phyloP scores from a whole-genome alignment of 176 grass and related monocot species.

The Urochloa ruziziensis region DNA sequence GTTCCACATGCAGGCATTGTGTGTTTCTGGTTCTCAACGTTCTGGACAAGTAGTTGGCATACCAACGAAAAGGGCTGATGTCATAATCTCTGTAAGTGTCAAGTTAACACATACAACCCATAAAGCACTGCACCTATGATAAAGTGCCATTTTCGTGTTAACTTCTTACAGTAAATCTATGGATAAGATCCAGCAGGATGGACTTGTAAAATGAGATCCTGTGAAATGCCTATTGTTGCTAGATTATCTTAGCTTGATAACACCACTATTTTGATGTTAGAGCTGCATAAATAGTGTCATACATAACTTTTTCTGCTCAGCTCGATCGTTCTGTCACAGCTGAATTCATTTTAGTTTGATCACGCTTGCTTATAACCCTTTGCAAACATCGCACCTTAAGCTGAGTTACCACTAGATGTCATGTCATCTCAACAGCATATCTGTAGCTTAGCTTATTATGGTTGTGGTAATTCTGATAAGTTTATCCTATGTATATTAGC shows the following conservation, averaged over 20 bases:
- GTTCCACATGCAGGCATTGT: constrained; percentile 72
- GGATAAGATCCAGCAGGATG: neutral
- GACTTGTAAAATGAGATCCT: neutral
- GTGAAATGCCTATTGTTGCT: neutral
- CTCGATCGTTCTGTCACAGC: too few relatives aligned
- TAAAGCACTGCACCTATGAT: neutral
- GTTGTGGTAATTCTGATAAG: neutral
- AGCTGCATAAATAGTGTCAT: too few relatives aligned
- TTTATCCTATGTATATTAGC: neutral
- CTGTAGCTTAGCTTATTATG: neutral
- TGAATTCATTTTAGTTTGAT: too few relatives aligned
- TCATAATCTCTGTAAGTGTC: constrained; percentile 87
- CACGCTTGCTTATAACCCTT: neutral
- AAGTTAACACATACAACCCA: neutral
- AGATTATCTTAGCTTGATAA: neutral
- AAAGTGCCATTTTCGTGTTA: neutral
- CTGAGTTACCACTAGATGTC: neutral
- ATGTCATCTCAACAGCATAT: neutral
- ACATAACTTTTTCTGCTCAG: too few relatives aligned
- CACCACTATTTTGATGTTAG: too few relatives aligned
- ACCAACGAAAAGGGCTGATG: constrained; percentile 43
- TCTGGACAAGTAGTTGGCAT: constrained; percentile 70
- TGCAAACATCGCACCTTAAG: neutral
- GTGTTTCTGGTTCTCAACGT: constrained; percentile 45
- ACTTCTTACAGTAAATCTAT: neutral